Base-by-base conservation (phyloP, 2,329 filamentous ascomycete species). In the Acarospora socialis region DNA sequence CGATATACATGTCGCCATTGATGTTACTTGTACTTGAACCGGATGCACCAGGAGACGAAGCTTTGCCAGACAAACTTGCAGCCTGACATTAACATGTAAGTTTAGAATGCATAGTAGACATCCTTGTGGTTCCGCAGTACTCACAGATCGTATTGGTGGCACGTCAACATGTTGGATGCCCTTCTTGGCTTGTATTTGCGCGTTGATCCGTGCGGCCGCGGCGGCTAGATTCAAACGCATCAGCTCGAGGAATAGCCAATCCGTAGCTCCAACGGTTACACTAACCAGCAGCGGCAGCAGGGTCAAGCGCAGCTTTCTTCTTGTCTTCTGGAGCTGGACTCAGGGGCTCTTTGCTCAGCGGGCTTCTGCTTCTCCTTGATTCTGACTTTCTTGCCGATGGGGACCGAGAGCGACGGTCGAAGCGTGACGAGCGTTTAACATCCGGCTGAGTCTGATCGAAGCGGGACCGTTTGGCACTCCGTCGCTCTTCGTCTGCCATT, bases 371-470 rank as follows among this genome's bases (percentile, higher is more conserved):
- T 52, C 87, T 76, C 44, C 68, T 63, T 27, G 70, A 59, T 40
- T 92, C 81, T 16, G 73, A 65, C 45, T 75, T 71, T 48, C 73
- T 68, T 37, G 60, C 57, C 16, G 73, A 69, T 14, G 84, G 84
- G 19, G 84, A 93, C 43, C 83, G 79, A 36, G 90, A 95, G 47
- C 90, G 79, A 47, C 86, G 75, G 59, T 94, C 87, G 57, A 93
- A 94, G 52, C 86, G 73, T 30, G 84, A 92, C 25, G 69, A 51
- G 45, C 75, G 68, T 49, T 76, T 77, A 35, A 79, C 73, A 50
- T 90, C 82, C 4, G 81, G 75, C 53, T 87, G 82, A 28, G 76
- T 90, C 56, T 92, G 82, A 53, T 95, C 87, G 58, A 95, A 94
- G 55, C 87, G 83, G 50, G 84, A 93, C 40, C 84, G 79, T 65